Evolutionary conservation across 768 basidiomycete species (phyloP).

Genomic region (Clathrus columnatus): DNA sequence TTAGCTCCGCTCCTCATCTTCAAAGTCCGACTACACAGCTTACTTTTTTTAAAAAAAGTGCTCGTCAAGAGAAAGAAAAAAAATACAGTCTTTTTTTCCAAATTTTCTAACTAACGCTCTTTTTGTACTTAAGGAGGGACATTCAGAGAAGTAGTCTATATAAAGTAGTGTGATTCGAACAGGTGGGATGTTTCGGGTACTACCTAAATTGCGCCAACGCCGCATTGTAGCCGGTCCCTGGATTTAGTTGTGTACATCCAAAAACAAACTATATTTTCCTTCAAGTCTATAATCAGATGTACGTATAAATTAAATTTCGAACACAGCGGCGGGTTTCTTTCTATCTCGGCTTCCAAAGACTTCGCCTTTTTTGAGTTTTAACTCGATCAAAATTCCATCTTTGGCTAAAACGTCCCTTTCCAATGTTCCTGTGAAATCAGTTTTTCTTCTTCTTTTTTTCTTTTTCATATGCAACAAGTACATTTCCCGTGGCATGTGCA

Average conservation of each 20-base stretch:
- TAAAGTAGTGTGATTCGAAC: not conserved
- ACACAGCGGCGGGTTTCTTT: not conserved
- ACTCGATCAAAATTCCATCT: not conserved
- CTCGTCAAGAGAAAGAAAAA: not conserved
- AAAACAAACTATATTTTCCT: not conserved
- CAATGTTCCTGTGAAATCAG: not conserved
- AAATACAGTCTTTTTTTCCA: not conserved
- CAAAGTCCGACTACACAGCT: not conserved
- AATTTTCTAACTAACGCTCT: not conserved
- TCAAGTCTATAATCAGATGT: not conserved
- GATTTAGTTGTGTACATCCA: not conserved
- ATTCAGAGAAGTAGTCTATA: no score
- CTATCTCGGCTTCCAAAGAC: not conserved
- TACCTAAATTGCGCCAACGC: not conserved
- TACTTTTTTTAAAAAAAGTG: not conserved
- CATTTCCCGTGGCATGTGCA: not conserved
- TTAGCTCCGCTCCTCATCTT: not conserved
- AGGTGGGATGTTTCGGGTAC: not conserved
- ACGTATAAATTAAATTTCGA: not conserved
- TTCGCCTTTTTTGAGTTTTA: not conserved
- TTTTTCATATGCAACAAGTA: not conserved
- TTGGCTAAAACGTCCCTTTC: not conserved
- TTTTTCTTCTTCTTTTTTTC: not conserved
- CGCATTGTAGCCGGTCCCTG: constrained; percentile 9
- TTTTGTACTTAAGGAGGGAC: not conserved